These are phyloP conservation scores for Globisporangium camurandrum DNA, from an alignment of 352 stramenopile genomes.

Conservation along the genomic window DNA sequence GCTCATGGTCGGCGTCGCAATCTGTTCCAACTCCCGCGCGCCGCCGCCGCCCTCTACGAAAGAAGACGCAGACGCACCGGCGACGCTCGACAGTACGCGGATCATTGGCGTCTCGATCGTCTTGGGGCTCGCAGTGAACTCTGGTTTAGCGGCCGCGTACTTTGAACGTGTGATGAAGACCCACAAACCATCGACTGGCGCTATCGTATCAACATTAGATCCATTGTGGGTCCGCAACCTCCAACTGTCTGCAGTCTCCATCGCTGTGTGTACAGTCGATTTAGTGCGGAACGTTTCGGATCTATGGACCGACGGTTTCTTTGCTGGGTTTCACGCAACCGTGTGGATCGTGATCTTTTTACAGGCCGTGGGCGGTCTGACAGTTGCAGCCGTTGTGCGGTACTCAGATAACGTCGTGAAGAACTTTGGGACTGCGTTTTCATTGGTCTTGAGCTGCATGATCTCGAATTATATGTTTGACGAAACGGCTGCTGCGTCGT, in stretches of 20 bases:
- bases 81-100: conserved; percentile 32
- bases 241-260: conserved; percentile 77
- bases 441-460: conserved; percentile 82
- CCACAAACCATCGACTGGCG: conserved; percentile 64
- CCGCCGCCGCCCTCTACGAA: conserved; percentile 10
- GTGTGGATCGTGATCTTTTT: conserved; percentile 78
- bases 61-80: conserved; percentile 2
- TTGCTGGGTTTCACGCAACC: conserved; percentile 68
- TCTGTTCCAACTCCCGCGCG: conserved; percentile 78
- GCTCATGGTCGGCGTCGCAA: conserved; percentile 80
- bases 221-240: conserved; percentile 83
- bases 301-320: conserved; percentile 64
- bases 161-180: conserved; percentile 86
- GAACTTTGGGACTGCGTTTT: conserved; percentile 87
- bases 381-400: conserved; percentile 77
- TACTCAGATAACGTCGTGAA: conserved; percentile 89
- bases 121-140: conserved; percentile 75
- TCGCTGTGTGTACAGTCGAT: conserved; percentile 63
- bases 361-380: conserved; percentile 77
- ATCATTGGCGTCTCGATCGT: conserved; percentile 80
- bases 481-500: conserved; percentile 55
- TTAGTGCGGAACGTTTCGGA: conserved; percentile 57
- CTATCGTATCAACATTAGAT: conserved; percentile 74
- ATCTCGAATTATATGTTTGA: conserved; percentile 88
- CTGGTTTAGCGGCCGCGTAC: conserved; percentile 78